Evolutionary conservation across 73 alveolate species (phyloP), one percentile per base, ranked within the genome.

Genomic region (Tetrahymena elliotti): DNA sequence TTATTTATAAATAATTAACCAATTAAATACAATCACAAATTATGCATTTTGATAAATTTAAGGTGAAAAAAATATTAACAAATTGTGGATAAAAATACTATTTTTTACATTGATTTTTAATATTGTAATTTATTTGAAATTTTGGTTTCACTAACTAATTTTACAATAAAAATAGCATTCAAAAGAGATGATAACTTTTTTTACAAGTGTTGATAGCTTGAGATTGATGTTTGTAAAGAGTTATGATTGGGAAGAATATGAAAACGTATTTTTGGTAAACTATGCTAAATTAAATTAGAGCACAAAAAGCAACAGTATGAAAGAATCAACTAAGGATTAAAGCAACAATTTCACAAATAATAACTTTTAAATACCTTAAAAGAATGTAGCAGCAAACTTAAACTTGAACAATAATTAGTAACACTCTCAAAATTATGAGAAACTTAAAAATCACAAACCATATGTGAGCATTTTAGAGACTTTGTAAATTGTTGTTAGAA

Each of bases 241-340:
- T n/a, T 94, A 94, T 88, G 96, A 94, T 88, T 94, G 96, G 96
- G 96, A 94, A 52, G 94, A 94, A 38, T 84, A 94, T 36, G 96
- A 94, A 88, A 94, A 94, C 47, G 83, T 94, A 13, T 94, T 94
- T 84, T 68, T 68, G 53, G 93, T 94, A 18, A 53, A 94, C 37
- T 94, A 94, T 88, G 83, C 95, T 27, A 94, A 94, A 88, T 88
- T 94, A 94, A 68, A 68, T 18, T n/a, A n/a, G n/a, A 68, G 36
- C 10, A 31, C 38, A 31, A 68, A 31, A 68, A 68, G 36, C 38
- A 27, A 68, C 34, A 68, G 88, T 31, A 68, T 68, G 88, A 68
- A 68, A 31, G 88, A 68, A 31, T 68, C 88, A 7, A 68, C 88
- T 27, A 68, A 68, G n/a, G 88, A 68, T 18, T 68, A 68, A 11